These are phyloP conservation scores for Vanrija humicola DNA, from an alignment of 1,284 basidiomycete genomes.

Conservation along the genomic window DNA sequence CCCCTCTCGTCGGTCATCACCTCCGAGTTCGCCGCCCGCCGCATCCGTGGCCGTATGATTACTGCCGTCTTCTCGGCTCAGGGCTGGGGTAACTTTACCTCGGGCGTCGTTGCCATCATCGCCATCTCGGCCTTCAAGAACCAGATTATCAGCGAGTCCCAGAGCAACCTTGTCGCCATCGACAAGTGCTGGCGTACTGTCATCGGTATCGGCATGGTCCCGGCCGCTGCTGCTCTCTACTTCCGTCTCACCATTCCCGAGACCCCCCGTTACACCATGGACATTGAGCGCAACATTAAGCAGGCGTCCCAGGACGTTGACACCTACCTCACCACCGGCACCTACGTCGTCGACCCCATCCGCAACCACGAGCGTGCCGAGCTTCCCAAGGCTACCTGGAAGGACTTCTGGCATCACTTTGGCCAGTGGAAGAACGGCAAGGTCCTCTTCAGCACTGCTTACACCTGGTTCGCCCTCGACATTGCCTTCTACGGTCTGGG, in stretches of 20 bases:
- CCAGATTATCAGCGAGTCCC: conserved; percentile 55
- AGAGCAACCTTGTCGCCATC: conserved; percentile 42
- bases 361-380: conserved; percentile 58
- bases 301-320: conserved; percentile 65
- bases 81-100: conserved; percentile 58
- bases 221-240: conserved; percentile 52
- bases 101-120: conserved; percentile 66
- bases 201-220: conserved; percentile 52
- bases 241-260: conserved; percentile 54
- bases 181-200: conserved; percentile 54
- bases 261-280: conserved; percentile 78
- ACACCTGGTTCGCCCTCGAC: conserved; percentile 68
- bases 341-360: conserved; percentile 57
- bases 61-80: conserved; percentile 53
- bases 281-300: conserved; percentile 75
- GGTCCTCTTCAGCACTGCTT: conserved; percentile 51
- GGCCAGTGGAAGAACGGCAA: conserved; percentile 53
- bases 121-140: conserved; percentile 66
- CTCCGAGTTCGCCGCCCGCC: conserved; percentile 68
- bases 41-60: conserved; percentile 58
- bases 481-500: conserved; percentile 78
- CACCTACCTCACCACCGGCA: conserved; percentile 58
- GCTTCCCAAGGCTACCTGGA: conserved; percentile 61
- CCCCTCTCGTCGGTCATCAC: conserved; percentile 55
- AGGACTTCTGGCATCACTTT: conserved; percentile 59